These are phyloP conservation scores for Podospora bellae-mahoneyi DNA, from an alignment of 495 filamentous ascomycete species.

Conservation along the genomic window DNA sequence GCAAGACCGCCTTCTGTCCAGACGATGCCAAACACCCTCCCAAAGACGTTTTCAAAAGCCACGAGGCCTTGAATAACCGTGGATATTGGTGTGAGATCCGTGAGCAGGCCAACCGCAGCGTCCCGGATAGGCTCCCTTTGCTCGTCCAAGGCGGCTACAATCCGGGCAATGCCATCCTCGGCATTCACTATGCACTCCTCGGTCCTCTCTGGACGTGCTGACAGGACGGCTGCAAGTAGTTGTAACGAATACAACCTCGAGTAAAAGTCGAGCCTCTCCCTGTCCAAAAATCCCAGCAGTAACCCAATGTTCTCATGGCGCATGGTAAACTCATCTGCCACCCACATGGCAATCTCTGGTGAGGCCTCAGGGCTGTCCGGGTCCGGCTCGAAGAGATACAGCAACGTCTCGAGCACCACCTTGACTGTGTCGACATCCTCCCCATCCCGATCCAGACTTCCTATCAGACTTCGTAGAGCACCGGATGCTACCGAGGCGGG, in stretches of 20 bases:
- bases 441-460: constrained; percentile 75
- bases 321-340: constrained; percentile 97
- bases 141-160: constrained; percentile 82
- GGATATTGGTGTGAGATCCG: constrained; percentile 50
- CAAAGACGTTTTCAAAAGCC: constrained; percentile 91
- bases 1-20: constrained; percentile 74
- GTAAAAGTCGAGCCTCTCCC: constrained; percentile 82
- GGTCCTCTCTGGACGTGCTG: constrained; percentile 87
- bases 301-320: constrained; percentile 96
- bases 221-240: constrained; percentile 78
- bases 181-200: constrained; percentile 92
- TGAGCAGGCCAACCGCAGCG: constrained; percentile 55
- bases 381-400: constrained; percentile 78
- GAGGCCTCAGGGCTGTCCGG: constrained; percentile 77
- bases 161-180: constrained; percentile 78
- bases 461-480: constrained; percentile 79
- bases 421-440: constrained; percentile 97
- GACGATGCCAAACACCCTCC: constrained; percentile 77
- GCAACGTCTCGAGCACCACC: constrained; percentile 86
- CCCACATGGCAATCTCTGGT: constrained; percentile 93
- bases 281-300: constrained; percentile 80
- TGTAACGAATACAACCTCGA: constrained; percentile 90
- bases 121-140: constrained; percentile 84
- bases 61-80: constrained; percentile 84
- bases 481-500: constrained; percentile 96